A percentile compares a stretch with the other conserved stretches of the same genome.
Evolutionary conservation across 1,284 basidiomycete genomes (phyloP).

Genomic region (Cutaneotrichosporon arboriforme): DNA sequence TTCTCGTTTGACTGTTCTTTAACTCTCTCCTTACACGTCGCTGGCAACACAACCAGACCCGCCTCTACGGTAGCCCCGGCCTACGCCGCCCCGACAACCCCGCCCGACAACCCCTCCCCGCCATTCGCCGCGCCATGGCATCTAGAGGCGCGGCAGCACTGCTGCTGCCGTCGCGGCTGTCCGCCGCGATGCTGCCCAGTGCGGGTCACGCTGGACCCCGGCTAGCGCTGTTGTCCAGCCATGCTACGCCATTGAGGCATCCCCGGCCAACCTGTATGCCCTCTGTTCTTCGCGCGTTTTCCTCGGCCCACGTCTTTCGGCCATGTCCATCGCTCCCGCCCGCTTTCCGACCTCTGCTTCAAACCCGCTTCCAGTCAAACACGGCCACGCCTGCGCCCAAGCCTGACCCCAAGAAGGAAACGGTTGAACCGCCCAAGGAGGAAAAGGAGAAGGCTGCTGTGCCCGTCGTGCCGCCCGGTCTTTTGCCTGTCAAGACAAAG

Average conservation of each 20-base stretch:
- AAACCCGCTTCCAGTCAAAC: conserved; percentile 19
- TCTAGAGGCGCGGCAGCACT: conserved; percentile 14
- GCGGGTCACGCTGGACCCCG: background rate
- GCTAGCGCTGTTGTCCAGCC: background rate
- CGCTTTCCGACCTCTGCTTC: background rate
- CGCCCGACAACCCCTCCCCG: background rate
- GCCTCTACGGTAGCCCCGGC: background rate
- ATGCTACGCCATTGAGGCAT: background rate
- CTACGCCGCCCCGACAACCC: background rate
- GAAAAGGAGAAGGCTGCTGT: background rate
- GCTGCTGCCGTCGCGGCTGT: background rate
- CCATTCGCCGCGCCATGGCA: conserved; percentile 15
- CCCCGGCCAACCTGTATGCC: background rate
- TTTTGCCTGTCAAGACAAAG: conserved; percentile 15
- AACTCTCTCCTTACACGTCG: background rate
- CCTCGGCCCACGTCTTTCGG: background rate
- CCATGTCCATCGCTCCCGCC: background rate
- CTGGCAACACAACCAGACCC: background rate
- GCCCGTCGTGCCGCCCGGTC: conserved; percentile 4
- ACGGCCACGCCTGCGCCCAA: conserved; percentile 1
- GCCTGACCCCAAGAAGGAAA: background rate
- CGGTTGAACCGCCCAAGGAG: conserved; percentile 3
- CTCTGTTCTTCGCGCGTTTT: conserved; percentile 3
- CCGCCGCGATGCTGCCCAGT: background rate
- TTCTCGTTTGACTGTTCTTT: background rate